A percentile compares a stretch with the other conserved stretches of the same genome.
phyloP scores from a whole-genome alignment of 1,139 yeast genomes.

The Geotrichum carabidarum region DNA sequence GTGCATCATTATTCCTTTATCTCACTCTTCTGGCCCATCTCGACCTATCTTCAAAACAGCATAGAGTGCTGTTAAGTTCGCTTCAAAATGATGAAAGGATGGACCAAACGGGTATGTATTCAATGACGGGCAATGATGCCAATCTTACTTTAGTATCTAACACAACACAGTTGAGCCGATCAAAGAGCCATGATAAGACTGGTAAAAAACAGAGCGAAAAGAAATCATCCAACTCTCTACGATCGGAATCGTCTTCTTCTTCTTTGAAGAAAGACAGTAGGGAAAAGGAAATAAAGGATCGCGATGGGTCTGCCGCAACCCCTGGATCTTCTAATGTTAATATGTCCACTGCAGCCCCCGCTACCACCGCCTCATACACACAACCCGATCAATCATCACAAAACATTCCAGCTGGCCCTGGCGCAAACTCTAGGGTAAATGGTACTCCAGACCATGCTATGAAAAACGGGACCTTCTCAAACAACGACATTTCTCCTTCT shows the following conservation, averaged over 20 bases:
- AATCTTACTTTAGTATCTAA: neutral
- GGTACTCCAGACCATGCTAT: neutral
- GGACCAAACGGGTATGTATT: conserved; percentile 36
- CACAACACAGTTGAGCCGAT: conserved; percentile 28
- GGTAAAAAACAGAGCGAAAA: conserved; percentile 18
- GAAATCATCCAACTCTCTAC: conserved; percentile 15
- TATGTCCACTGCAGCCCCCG: neutral
- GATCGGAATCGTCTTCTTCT: conserved; percentile 19
- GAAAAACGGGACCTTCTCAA: neutral
- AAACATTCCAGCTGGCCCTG: neutral
- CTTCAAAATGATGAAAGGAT: conserved; percentile 38
- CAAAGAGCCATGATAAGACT: conserved; percentile 30
- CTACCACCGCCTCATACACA: neutral
- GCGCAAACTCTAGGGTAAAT: neutral
- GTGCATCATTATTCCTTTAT: no score
- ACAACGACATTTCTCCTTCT: neutral
- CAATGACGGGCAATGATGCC: neutral
- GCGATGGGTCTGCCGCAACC: conserved; percentile 7
- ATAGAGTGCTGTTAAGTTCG: neutral
- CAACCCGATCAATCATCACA: neutral
- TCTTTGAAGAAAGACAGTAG: conserved; percentile 15
- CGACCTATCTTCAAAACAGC: no score
- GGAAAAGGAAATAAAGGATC: conserved; percentile 18
- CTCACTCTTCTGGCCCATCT: no score
- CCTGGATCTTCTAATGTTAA: neutral